Evolutionary conservation across 2,329 filamentous ascomycete species (phyloP), one percentile per base, ranked within the genome.

Genomic region (Berkeleyomyces rouxiae): DNA sequence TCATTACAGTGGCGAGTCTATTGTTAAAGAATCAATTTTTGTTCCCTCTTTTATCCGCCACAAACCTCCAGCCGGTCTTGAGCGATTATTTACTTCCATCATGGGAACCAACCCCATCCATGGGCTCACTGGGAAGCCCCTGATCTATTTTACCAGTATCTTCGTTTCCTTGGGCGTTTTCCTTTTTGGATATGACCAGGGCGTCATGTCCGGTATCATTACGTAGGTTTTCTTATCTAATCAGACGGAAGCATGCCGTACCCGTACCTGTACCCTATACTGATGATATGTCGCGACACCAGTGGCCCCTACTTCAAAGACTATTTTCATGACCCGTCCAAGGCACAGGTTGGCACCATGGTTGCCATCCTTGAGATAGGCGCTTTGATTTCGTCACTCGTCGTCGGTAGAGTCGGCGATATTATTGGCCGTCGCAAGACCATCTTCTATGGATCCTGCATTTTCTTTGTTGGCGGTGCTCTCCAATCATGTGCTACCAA

Each of bases 71-170:
- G 81, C 82, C 61, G 80, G 80, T 69, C 81, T 77, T 67, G 83
- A 91, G 73, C 86, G 84, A 71, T 74, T 88, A 67, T 75, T 97
- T 69, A 88, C 87, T 68, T 74, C 79, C 78, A 86, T 95, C 81
- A 96, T 99, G 91, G 84, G 90, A 68, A 81, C 84, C 68, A 79
- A 82, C 71, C 84, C 87, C 72, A 86, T 90, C 70, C 88, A 93
- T 77, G 93, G 93, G 79, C 82, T 99, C 69, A 95, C 95, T 70
- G 93, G 93, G 77, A 96, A 95, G 79, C 85, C 92, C 75, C 79
- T 99, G 70, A 82, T 99, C 86, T 96, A 96, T 72, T 96, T 96
- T 71, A 96, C 91, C 58, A 96, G 89, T 75, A 87, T 96, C 57
- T 88, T 92, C 71, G 88, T 92, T 66, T 91, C 88, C 64, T 76